Evolutionary conservation across 352 stramenopile species (phyloP).

Genomic region (Phytophthora pluvialis): DNA sequence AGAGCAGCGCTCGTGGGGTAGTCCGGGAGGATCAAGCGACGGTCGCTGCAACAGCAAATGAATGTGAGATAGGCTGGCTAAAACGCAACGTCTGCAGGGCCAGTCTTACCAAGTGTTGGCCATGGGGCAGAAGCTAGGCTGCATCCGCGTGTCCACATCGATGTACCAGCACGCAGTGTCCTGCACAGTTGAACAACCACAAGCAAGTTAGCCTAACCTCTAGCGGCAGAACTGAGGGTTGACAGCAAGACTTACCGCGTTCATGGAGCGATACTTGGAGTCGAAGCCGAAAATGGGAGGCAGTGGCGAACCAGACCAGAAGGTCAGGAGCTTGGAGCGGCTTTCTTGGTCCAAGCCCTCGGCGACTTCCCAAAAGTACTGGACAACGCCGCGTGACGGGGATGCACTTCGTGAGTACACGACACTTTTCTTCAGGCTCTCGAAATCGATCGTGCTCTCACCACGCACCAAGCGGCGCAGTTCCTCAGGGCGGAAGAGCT

Average conservation of each 20-base stretch:
- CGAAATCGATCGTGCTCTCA: slow-evolving; percentile 60
- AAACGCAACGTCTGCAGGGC: not conserved
- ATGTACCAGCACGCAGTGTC: slow-evolving; percentile 74
- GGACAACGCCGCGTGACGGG: slow-evolving; percentile 48
- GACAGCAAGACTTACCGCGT: slow-evolving; percentile 44
- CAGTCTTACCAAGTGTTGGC: slow-evolving; percentile 75
- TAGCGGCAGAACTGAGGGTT: not conserved
- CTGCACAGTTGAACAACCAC: slow-evolving; percentile 27
- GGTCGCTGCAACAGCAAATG: slow-evolving; percentile 49
- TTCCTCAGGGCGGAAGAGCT: slow-evolving; percentile 65
- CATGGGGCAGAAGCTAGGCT: slow-evolving; percentile 60
- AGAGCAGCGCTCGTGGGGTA: slow-evolving; percentile 61
- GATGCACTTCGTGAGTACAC: slow-evolving; percentile 61
- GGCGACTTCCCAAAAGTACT: slow-evolving; percentile 72
- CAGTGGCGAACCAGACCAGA: slow-evolving; percentile 75
- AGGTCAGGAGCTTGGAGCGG: slow-evolving; percentile 68
- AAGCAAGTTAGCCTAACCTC: slow-evolving; percentile 6
- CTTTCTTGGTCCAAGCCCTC: slow-evolving; percentile 61
- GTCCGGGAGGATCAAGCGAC: slow-evolving; percentile 70
- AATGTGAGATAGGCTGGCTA: slow-evolving; percentile 12
- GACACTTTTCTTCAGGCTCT: slow-evolving; percentile 56
- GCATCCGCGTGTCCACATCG: slow-evolving; percentile 61
- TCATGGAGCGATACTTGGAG: slow-evolving; percentile 55
- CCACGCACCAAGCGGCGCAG: slow-evolving; percentile 57
- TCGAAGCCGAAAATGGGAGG: slow-evolving; percentile 82